Evolutionary conservation across 257 asterid genomes (phyloP).

Genomic region (Leptodermis oblonga): DNA sequence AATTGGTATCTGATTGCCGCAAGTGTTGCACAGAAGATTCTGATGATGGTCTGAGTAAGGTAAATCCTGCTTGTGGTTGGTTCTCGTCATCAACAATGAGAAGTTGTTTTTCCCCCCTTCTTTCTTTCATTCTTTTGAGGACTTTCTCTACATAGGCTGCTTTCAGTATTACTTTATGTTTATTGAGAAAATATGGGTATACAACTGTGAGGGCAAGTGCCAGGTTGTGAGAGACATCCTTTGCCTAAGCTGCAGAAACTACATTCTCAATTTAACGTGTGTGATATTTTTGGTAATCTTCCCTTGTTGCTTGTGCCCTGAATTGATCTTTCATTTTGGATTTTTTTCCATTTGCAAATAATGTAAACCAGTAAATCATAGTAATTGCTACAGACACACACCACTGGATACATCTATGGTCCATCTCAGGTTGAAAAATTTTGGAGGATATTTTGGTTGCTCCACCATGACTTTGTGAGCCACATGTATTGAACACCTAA

Average conservation of each 20-base stretch:
- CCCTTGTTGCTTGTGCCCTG: background rate
- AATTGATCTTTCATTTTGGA: background rate
- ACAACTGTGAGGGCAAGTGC: background rate
- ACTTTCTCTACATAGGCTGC: background rate
- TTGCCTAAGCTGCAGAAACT: too few species aligned
- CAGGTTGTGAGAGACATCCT: background rate
- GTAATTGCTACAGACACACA: background rate
- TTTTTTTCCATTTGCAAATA: background rate
- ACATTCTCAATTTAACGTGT: too few species aligned
- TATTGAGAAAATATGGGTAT: background rate
- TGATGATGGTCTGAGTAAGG: slow-evolving; percentile 92
- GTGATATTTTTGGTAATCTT: too few species aligned
- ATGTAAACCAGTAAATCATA: background rate
- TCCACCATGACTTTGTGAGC: too few species aligned
- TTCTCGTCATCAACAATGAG: too few species aligned
- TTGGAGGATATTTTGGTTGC: background rate
- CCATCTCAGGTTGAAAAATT: background rate
- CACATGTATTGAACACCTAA: too few species aligned
- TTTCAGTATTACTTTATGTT: background rate
- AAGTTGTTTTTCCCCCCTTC: too few species aligned
- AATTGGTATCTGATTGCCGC: slow-evolving; percentile 76
- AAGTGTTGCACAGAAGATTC: slow-evolving; percentile 95
- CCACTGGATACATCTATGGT: background rate
- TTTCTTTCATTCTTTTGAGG: background rate
- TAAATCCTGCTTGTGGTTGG: slow-evolving; percentile 20